Evolutionary conservation across 2,329 filamentous ascomycete genomes (phyloP).

Genomic region (Sporothrix schenckii): DNA sequence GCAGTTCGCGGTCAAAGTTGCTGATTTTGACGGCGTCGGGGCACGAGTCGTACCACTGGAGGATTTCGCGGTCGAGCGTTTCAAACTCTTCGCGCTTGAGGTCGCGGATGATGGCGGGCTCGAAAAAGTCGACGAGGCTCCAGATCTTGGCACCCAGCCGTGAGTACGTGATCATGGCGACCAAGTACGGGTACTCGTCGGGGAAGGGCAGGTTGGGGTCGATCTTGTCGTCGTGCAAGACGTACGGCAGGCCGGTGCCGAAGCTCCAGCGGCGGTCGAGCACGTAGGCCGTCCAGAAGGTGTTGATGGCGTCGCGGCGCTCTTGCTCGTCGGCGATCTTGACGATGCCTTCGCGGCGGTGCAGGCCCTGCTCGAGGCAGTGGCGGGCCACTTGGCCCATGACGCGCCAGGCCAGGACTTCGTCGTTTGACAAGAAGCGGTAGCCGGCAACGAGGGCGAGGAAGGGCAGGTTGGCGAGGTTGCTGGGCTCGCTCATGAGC

Average conservation of each 20-base stretch:
- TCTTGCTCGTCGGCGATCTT: conserved; percentile 44
- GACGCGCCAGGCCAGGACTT: conserved; percentile 81
- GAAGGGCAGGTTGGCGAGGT: conserved; percentile 54
- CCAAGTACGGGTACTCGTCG: conserved; percentile 69
- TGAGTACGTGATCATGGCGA: conserved; percentile 83
- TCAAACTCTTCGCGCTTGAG: conserved; percentile 75
- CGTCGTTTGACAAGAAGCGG: conserved; percentile 83
- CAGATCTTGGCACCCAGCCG: conserved; percentile 84
- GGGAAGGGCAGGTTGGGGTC: conserved; percentile 60
- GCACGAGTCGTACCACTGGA: conserved; percentile 83
- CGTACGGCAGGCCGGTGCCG: conserved; percentile 54
- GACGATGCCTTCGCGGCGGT: conserved; percentile 54
- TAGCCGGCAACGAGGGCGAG: conserved; percentile 63
- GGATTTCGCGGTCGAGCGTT: conserved; percentile 77
- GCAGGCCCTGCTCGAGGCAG: conserved; percentile 53
- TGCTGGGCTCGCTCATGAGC: conserved; percentile 58
- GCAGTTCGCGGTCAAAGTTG: conserved; percentile 59
- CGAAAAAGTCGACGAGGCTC: conserved; percentile 73
- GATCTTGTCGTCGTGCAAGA: conserved; percentile 53
- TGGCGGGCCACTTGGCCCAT: conserved; percentile 74
- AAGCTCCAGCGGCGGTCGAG: conserved; percentile 58
- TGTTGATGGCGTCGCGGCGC: conserved; percentile 43
- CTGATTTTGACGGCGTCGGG: conserved; percentile 62
- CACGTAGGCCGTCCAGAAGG: conserved; percentile 58
- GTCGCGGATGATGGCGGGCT: conserved; percentile 62